Evolutionary conservation across 163 green algal species (phyloP).

Genomic region (Scenedesmus sp.): DNA sequence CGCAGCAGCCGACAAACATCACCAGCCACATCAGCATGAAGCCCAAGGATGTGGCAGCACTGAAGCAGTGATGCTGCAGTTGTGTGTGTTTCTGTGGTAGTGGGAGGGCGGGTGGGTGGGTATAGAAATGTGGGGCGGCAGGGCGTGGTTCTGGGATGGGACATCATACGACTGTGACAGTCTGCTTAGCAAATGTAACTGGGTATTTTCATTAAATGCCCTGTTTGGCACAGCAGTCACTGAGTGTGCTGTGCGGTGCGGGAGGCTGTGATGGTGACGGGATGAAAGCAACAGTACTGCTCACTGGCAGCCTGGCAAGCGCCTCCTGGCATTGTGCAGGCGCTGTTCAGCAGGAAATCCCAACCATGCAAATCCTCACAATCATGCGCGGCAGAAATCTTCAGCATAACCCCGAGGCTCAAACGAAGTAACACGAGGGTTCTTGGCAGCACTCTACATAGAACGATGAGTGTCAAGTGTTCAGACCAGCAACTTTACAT

Average conservation of each 20-base stretch:
- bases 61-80: background rate
- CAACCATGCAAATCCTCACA: no score
- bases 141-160: background rate
- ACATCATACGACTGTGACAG: background rate
- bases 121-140: background rate
- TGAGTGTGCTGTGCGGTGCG: background rate
- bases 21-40: conserved; percentile 84
- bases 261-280: background rate
- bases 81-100: background rate
- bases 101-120: background rate
- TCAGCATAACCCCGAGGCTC: no score
- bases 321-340: no score
- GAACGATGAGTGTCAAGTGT: no score
- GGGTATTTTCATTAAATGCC: background rate
- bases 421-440: no score
- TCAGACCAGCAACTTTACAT: no score
- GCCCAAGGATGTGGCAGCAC: conserved; percentile 59
- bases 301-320: no score
- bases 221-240: background rate
- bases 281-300: background rate
- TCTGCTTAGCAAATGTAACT: background rate
- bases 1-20: conserved; percentile 95
- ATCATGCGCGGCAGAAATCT: no score
- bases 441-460: no score
- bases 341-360: no score